Base-by-base conservation (phyloP, 148 eudicot genomes). In the Rhododendron ovatum region DNA sequence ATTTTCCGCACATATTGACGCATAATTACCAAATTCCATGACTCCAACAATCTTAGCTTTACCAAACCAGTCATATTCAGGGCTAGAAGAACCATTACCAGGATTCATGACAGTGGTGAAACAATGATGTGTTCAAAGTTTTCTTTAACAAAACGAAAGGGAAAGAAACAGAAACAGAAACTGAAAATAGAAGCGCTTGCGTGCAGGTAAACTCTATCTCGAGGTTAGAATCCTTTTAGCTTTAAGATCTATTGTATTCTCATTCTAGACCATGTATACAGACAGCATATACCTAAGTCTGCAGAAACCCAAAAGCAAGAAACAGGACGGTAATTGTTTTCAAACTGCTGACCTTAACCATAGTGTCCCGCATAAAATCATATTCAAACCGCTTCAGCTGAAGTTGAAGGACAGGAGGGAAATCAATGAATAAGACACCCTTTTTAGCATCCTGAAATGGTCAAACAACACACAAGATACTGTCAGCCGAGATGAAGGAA, bases 361-460 rank as follows among this genome's bases (percentile, higher is more conserved):
- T 95, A 41, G 95, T 94, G 84, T 95, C 98, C 84, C 98, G 92
- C 92, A 92, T 91, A 85, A 94, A 95, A 91, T 96, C 99, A 89
- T 96, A 95, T 86, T 96, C 98, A 88, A 96, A 96, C 30, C 99
- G 95, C 88, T 96, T 96, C 90, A 87, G 78, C 71, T 87, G 88
- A 63, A 87, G 88, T 83, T 87, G 88, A 87, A 87, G 88, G 63
- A 87, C 88, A 22, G 88, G 88, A 76, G 88, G 88, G 83, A 87
- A 83, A 53, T 87, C 88, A 35, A 87, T 87, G 78, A 87, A 87
- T 61, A 82, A 77, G 45, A 87, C 88, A 87, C 88, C 88, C 85
- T 87, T 87, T 83, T 84, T 95, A 51, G 99, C 99, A 90, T 96
- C 99, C 99, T 96, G 95, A 81, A 78, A 86, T 83, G 33, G 55